Evolutionary conservation across 2,329 filamentous ascomycete genomes (phyloP), one percentile per base, ranked within the genome.

Genomic region (Pestalotiopsis sp.): DNA sequence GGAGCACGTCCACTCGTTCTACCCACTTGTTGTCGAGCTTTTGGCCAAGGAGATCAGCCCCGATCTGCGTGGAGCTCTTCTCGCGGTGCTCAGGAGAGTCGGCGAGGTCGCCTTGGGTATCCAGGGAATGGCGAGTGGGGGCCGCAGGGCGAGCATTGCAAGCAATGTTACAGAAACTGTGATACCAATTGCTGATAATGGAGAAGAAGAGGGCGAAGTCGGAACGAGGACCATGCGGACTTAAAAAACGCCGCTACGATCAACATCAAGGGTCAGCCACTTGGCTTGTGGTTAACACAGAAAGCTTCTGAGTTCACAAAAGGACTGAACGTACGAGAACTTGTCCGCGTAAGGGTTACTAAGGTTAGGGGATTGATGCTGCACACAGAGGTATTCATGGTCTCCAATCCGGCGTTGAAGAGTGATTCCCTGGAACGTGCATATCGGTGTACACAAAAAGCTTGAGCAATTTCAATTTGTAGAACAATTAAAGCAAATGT

Each of bases 11-110:
- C 85, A 89, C 61, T 90, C 90, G 3, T 98, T 99, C 80, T 97
- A 97, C 76, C 94, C 95, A 2, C 84, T 98, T 17, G 89, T 91
- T 4, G 90, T 98, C 0, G 94, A 97, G 66, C 83, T 99, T 17
- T 84, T 99, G 67, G 89, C 87, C 71, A 93, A 94, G 70, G 95
- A 98, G 72, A 86, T 98, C 73, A 93, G 90, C 12, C 78, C 86
- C 1, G 96, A 99, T 72, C 85, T 98, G 39, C 89, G 97, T 70
- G 81, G 89, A 11, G 92, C 93, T 1, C 85, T 99, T 57, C 90
- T 97, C 71, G 87, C 89, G 0, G 86, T 98, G 27, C 85, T 98
- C 71, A 87, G 91, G 73, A 87, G 95, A 49, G 91, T 98, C 1
- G 97, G 96, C 65, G 95, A 98, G 81, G 89, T 92, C 2, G 86